Conservation (phyloP, 1,284 basidiomycete genomes). For the Cystobasidiaceae sp. region DNA sequence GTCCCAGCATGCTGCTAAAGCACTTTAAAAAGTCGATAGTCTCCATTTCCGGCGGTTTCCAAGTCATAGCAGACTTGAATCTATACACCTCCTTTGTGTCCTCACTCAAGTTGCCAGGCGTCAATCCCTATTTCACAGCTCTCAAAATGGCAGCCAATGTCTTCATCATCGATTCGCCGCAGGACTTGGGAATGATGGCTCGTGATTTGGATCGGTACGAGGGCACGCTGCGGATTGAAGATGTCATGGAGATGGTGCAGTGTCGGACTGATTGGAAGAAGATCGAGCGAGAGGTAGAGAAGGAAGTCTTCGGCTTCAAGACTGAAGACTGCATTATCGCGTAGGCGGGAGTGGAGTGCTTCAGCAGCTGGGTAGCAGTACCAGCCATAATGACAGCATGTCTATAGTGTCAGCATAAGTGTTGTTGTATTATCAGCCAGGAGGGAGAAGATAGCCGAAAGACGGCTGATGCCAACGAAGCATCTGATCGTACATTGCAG, state of each 20-base stretch:
- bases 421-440: no score
- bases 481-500: background rate
- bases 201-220: conserved; percentile 89
- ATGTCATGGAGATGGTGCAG: conserved; percentile 54
- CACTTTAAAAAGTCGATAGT: conserved; percentile 97
- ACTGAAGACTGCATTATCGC: conserved; percentile 38
- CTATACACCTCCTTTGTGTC: conserved; percentile 82
- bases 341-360: background rate
- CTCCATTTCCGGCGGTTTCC: conserved; percentile 85
- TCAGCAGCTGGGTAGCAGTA: no score
- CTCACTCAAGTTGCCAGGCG: conserved; percentile 61
- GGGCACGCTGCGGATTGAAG: conserved; percentile 83
- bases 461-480: background rate
- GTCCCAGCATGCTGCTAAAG: conserved; percentile 76
- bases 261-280: conserved; percentile 91
- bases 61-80: conserved; percentile 93
- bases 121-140: conserved; percentile 81
- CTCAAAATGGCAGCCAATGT: conserved; percentile 96
- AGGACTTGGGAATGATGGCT: conserved; percentile 89
- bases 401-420: background rate
- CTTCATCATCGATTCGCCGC: conserved; percentile 63
- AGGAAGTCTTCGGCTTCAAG: conserved; percentile 50
- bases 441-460: background rate
- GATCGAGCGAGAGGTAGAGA: conserved; percentile 90
- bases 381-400: no score